A percentile compares a stretch with the other conserved stretches of the same genome.
phyloP scores from a whole-genome alignment of 2,329 filamentous ascomycete species.

The Podosphaera fusca region DNA sequence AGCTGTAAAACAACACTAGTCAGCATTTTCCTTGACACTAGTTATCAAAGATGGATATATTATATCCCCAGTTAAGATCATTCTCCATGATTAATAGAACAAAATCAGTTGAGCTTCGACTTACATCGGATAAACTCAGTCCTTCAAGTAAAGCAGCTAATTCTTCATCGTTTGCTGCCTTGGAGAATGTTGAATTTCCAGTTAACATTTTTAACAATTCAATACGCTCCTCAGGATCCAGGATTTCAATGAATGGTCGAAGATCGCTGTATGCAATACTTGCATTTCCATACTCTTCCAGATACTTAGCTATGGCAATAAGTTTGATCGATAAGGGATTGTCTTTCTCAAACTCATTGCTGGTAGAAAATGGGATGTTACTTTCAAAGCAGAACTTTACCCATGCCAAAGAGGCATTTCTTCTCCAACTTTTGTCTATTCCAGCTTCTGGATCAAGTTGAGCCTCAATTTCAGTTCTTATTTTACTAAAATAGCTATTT shows the following conservation, averaged over 20 bases:
- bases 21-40: not conserved
- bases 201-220: slow-evolving; percentile 1
- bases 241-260: slow-evolving; percentile 9
- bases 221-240: slow-evolving; percentile 7
- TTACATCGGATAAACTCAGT: not conserved
- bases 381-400: slow-evolving; percentile 10
- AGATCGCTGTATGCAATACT: slow-evolving; percentile 15
- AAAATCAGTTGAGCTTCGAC: not conserved
- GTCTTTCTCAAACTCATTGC: not conserved
- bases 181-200: not conserved
- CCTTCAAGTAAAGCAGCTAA: not conserved
- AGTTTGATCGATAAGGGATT: slow-evolving; percentile 1
- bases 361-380: not conserved
- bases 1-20: slow-evolving; percentile 5
- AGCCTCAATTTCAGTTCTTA: slow-evolving; percentile 12
- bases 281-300: slow-evolving; percentile 12
- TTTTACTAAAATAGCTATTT: slow-evolving; percentile 5
- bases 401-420: slow-evolving; percentile 16
- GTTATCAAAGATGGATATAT: not conserved
- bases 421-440: slow-evolving; percentile 16
- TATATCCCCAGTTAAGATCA: not conserved
- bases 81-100: not conserved
- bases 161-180: not conserved
- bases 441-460: slow-evolving; percentile 13
- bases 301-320: slow-evolving; percentile 10